These are phyloP conservation scores for Rosa chinensis DNA, from an alignment of 306 rosid species.

Conservation along the genomic window DNA sequence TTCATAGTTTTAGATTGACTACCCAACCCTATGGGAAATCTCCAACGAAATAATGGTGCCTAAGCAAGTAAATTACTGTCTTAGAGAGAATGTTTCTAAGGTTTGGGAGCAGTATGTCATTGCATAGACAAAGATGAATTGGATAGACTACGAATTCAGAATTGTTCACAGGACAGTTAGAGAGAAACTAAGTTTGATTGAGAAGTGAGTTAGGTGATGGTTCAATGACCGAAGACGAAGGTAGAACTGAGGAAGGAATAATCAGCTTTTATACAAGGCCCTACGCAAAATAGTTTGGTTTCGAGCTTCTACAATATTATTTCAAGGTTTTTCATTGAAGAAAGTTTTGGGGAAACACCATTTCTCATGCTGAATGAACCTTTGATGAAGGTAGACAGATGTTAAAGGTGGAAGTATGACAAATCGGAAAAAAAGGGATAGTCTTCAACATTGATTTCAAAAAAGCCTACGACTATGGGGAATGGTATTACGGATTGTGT, in stretches of 20 bases:
- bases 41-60: not conserved
- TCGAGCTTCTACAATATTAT: not conserved
- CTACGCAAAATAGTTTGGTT: not conserved
- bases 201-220: not conserved
- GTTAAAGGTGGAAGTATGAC: not conserved
- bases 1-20: conserved; percentile 10
- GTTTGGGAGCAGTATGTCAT: conserved; percentile 2
- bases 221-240: not conserved
- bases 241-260: not conserved
- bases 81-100: not conserved
- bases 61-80: not conserved
- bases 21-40: not conserved
- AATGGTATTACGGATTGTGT: not conserved
- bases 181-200: not conserved
- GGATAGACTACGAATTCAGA: not conserved
- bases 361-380: not conserved
- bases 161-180: not conserved
- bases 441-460: not conserved
- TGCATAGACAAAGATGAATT: not conserved
- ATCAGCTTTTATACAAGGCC: not conserved
- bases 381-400: not conserved
- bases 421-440: not conserved
- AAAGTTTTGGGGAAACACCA: not conserved
- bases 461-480: not conserved
- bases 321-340: not conserved